Evolutionary conservation across 2,329 filamentous ascomycete genomes (phyloP).

Genomic region (Fragosphaeria purpurea): DNA sequence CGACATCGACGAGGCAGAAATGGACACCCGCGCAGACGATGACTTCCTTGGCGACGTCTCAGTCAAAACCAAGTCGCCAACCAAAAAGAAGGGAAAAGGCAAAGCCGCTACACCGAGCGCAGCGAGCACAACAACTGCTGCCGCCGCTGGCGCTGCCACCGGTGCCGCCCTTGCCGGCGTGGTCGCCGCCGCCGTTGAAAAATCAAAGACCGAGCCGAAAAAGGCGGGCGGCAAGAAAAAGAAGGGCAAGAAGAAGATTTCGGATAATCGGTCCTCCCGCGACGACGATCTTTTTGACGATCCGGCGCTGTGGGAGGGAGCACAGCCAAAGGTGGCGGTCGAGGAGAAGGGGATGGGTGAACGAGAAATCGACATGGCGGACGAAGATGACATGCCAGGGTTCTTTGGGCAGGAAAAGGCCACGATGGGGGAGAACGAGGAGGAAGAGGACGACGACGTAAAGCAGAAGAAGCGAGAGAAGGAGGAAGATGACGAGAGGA

Average conservation of each 20-base stretch:
- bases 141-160: neutral
- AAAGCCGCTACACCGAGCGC: neutral
- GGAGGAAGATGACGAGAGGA: neutral
- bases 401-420: neutral
- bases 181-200: neutral
- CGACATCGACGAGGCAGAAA: neutral
- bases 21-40: neutral
- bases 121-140: neutral
- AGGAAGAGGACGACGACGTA: too few relatives aligned
- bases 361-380: neutral
- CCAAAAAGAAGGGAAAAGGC: slow-evolving; percentile 1
- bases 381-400: slow-evolving; percentile 3
- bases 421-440: neutral
- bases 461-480: neutral
- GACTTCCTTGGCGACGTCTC: neutral
- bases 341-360: slow-evolving; percentile 7
- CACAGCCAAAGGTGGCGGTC: slow-evolving; percentile 25
- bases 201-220: slow-evolving; percentile 16
- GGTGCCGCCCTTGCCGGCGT: neutral
- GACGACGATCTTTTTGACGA: slow-evolving; percentile 37
- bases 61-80: neutral
- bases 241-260: slow-evolving; percentile 24
- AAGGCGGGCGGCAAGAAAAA: slow-evolving; percentile 17
- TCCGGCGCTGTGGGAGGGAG: slow-evolving; percentile 33
- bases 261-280: slow-evolving; percentile 28